Conservation (phyloP, 2,329 filamentous ascomycete genomes). For the Arthrocladium fulminans region DNA sequence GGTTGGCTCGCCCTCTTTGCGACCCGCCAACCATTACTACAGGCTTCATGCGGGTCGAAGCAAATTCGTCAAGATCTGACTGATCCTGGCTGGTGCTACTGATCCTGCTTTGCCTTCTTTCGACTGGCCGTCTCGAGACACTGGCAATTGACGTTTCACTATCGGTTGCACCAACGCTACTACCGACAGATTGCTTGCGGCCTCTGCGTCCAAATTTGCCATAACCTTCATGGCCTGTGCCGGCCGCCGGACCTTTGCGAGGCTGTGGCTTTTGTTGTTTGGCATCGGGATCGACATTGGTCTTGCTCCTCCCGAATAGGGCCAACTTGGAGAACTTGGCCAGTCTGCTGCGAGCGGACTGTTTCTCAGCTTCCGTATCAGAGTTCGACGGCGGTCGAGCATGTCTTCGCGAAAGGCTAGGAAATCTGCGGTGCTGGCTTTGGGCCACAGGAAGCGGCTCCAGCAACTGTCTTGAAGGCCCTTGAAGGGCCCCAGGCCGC, state of each 20-base stretch:
- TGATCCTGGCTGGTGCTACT: constrained; percentile 29
- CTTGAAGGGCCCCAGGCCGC: too few relatives aligned
- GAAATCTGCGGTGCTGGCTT: constrained; percentile 39
- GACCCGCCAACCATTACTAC: constrained; percentile 41
- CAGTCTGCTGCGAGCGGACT: constrained; percentile 28
- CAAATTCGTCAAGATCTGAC: constrained; percentile 40
- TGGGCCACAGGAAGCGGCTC: constrained; percentile 47
- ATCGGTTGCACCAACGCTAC: constrained; percentile 26
- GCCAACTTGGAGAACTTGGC: constrained; percentile 58
- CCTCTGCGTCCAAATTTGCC: constrained; percentile 40
- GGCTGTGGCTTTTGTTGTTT: constrained; percentile 53
- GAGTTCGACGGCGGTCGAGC: constrained; percentile 29
- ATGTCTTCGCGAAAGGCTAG: constrained; percentile 41
- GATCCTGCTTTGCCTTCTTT: constrained; percentile 34
- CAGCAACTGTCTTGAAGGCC: constrained; percentile 16
- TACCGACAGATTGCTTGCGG: constrained; percentile 35
- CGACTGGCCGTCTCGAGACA: constrained; percentile 28
- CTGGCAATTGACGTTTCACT: constrained; percentile 33
- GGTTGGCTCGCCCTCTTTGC: constrained; percentile 8
- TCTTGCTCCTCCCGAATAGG: constrained; percentile 57
- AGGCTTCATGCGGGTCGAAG: constrained; percentile 39
- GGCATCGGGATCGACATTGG: constrained; percentile 52
- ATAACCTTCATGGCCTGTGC: constrained; percentile 78
- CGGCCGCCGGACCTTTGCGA: constrained; percentile 74
- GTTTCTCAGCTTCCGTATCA: constrained; percentile 14